Evolutionary conservation across 2,329 filamentous ascomycete genomes (phyloP), one percentile per base, ranked within the genome.

Genomic region (Sclerotinia minor): DNA sequence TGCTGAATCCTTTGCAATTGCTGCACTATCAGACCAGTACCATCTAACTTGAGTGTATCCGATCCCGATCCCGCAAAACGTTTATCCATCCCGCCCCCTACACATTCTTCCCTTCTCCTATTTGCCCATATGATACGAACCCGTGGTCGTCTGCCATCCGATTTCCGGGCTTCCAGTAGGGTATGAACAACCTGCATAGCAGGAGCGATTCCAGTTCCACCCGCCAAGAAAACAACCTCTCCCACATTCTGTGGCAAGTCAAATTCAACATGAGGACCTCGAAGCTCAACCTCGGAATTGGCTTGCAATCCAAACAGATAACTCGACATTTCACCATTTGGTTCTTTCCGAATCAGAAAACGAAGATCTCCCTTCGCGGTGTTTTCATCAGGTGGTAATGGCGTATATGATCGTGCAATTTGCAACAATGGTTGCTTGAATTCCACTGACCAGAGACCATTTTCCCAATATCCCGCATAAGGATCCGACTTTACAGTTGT

Each of bases 381-480:
- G 9, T 70, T 67, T 32, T 69, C 66, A 45, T 68, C 19, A 0
- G 87, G 84, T 0, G 92, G 94, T 0, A 99, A 81, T 0, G 94
- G 93, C 5, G 95, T 98, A 79, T 99, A 99, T 68, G 92, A 89
- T 70, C 95, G 83, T 54, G 92, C 92, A 73, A 99, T 96, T 79
- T 97, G 94, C 68, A 98, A 80, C 77, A 97, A 89, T 2, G 95
- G 95, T 80, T 98, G 95, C 80, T 96, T 97, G 76, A 97, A 88
- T 81, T 97, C 91, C 45, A 98, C 89, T 71, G 90, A 93, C 90
- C 92, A 96, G 53, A 96, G 83, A 5, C 91, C 90, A 67, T 85
- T 82, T 54, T 79, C 78, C 85, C 87, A 89, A 32, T 82, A 82
- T 15, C 79, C 73, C 5, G 77, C 74, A 68, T 84, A 82, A 71